These are phyloP conservation scores for Tagetes patula DNA, from an alignment of 129 eudicot species.

Conservation along the genomic window DNA sequence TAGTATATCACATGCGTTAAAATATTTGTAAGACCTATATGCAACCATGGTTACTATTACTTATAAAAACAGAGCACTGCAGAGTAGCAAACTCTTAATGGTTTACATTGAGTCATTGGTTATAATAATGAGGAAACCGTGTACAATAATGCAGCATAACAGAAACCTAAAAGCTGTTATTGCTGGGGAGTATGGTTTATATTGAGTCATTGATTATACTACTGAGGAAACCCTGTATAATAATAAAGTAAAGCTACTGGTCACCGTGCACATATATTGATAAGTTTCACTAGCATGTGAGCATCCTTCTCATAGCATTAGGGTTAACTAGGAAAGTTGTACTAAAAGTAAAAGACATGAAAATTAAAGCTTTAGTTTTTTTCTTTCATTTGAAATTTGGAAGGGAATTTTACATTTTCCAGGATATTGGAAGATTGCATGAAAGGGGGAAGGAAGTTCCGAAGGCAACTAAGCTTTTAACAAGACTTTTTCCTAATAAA, in stretches of 20 bases:
- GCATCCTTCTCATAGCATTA: background rate
- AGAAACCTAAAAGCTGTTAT: background rate
- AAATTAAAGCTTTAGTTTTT: background rate
- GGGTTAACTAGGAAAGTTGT: background rate
- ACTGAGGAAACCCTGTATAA: background rate
- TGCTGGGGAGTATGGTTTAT: background rate
- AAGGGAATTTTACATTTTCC: constrained; percentile 18
- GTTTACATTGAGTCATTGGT: background rate
- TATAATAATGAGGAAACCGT: background rate
- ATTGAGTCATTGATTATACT: background rate
- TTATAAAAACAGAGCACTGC: background rate
- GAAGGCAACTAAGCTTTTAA: constrained; percentile 66
- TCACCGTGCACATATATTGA: background rate
- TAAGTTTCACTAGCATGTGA: background rate
- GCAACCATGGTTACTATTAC: background rate
- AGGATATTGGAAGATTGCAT: constrained; percentile 86
- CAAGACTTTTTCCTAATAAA: constrained; percentile 81
- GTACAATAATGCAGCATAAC: background rate
- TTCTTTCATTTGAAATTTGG: background rate
- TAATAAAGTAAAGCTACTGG: background rate
- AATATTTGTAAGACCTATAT: background rate
- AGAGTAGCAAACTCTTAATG: background rate
- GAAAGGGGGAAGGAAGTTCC: constrained; percentile 73
- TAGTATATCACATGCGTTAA: constrained; percentile 6
- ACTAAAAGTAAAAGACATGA: background rate